These are phyloP conservation scores for Perkinsus marinus DNA, from an alignment of 169 alveolate genomes.

Conservation along the genomic window DNA sequence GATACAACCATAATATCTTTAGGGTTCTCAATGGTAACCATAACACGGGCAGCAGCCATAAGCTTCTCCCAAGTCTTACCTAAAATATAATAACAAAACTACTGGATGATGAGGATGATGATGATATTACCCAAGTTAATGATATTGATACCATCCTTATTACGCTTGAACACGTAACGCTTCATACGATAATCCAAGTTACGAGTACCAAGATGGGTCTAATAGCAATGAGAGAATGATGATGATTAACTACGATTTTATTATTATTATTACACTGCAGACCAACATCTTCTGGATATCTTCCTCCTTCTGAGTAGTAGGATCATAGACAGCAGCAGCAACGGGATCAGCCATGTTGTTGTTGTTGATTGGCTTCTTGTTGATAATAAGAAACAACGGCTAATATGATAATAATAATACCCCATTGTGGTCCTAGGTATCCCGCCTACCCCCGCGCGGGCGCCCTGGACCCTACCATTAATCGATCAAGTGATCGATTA, in stretches of 20 bases:
- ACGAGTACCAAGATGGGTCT: slow-evolving; percentile 92
- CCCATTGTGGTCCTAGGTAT: too few relatives aligned
- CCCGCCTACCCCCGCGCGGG: too few relatives aligned
- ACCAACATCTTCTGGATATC: slow-evolving; percentile 38
- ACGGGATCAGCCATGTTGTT: neutral
- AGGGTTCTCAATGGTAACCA: slow-evolving; percentile 94
- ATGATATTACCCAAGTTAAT: slow-evolving; percentile 54
- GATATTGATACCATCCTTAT: slow-evolving; percentile 89
- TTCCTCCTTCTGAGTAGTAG: slow-evolving; percentile 15
- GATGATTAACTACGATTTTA: too few relatives aligned
- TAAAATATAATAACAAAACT: too few relatives aligned
- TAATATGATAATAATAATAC: neutral
- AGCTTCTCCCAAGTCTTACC: slow-evolving; percentile 96
- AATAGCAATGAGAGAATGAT: neutral
- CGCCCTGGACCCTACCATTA: too few relatives aligned
- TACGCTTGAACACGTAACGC: slow-evolving; percentile 86
- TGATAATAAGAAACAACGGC: neutral
- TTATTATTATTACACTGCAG: slow-evolving; percentile 9
- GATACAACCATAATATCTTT: slow-evolving; percentile 93
- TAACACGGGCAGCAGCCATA: slow-evolving; percentile 95
- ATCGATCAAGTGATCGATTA: too few relatives aligned
- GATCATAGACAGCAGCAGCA: too few relatives aligned
- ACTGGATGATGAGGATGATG: too few relatives aligned
- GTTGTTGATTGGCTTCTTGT: neutral
- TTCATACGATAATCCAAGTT: slow-evolving; percentile 90